Evolutionary conservation across 1,139 yeast species (phyloP).

Genomic region (Geotrichum candidum): DNA sequence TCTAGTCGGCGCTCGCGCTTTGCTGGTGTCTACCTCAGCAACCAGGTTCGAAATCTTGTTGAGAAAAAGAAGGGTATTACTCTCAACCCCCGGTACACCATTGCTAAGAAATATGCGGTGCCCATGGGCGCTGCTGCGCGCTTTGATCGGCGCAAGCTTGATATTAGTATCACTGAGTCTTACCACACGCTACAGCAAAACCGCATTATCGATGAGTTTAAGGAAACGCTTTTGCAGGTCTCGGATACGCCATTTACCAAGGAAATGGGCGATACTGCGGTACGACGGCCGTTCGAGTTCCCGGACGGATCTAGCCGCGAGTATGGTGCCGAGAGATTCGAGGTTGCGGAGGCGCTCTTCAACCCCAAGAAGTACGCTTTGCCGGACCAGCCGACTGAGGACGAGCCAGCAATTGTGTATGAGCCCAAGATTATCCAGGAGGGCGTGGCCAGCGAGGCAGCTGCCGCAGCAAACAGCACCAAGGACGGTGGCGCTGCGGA

Average conservation of each 20-base stretch:
- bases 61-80: conserved; percentile 9
- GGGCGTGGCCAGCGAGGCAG: conserved; percentile 9
- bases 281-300: conserved; percentile 62
- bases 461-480: background rate
- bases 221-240: conserved; percentile 52
- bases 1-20: conserved; percentile 28
- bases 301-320: conserved; percentile 62
- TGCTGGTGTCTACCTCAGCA: conserved; percentile 37
- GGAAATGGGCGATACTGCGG: conserved; percentile 17
- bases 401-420: conserved; percentile 16
- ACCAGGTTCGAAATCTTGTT: conserved; percentile 27
- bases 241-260: conserved; percentile 38
- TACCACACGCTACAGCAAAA: conserved; percentile 30
- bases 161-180: conserved; percentile 22
- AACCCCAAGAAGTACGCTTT: conserved; percentile 32
- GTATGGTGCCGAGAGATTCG: conserved; percentile 56
- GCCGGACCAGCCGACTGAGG: conserved; percentile 17
- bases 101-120: conserved; percentile 30
- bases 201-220: conserved; percentile 50
- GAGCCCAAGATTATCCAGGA: conserved; percentile 20
- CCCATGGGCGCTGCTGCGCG: conserved; percentile 29
- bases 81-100: conserved; percentile 34
- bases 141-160: conserved; percentile 29
- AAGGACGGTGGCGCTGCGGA: conserved; percentile 4
- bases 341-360: conserved; percentile 70